Evolutionary conservation across 345 rosid species (phyloP).

Genomic region (Eucalyptus albens): DNA sequence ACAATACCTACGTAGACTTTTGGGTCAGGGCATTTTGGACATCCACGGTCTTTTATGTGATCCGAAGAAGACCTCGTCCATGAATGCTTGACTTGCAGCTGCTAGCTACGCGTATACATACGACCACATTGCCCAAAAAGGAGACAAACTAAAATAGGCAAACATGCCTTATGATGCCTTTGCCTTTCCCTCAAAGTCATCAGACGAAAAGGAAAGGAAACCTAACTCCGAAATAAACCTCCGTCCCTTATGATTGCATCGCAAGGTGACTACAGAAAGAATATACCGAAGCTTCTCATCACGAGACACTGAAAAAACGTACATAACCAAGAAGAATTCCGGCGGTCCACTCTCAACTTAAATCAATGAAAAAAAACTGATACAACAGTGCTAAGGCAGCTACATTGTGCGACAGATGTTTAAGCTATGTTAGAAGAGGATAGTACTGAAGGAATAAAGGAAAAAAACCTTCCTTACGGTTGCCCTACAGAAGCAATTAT

Average conservation of each 20-base stretch:
- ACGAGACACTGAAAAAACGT: neutral
- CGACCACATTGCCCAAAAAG: neutral
- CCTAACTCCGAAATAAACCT: neutral
- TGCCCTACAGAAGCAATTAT: neutral
- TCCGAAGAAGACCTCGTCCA: neutral
- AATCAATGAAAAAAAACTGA: neutral
- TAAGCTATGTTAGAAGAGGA: neutral
- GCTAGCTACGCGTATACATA: neutral
- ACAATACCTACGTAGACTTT: neutral
- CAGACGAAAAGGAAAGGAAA: neutral
- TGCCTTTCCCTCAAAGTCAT: neutral
- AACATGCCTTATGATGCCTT: neutral
- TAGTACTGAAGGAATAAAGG: neutral
- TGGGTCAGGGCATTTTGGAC: neutral
- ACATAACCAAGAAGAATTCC: neutral
- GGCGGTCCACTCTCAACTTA: neutral
- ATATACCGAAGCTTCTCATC: neutral
- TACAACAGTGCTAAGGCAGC: neutral
- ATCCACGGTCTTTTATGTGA: neutral
- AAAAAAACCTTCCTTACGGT: neutral
- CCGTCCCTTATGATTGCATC: neutral
- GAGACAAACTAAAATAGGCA: neutral
- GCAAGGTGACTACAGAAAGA: neutral
- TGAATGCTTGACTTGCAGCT: neutral
- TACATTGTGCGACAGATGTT: neutral